These are phyloP conservation scores for Starmerella bombi DNA, from an alignment of 805 yeast species.

Conservation along the genomic window DNA sequence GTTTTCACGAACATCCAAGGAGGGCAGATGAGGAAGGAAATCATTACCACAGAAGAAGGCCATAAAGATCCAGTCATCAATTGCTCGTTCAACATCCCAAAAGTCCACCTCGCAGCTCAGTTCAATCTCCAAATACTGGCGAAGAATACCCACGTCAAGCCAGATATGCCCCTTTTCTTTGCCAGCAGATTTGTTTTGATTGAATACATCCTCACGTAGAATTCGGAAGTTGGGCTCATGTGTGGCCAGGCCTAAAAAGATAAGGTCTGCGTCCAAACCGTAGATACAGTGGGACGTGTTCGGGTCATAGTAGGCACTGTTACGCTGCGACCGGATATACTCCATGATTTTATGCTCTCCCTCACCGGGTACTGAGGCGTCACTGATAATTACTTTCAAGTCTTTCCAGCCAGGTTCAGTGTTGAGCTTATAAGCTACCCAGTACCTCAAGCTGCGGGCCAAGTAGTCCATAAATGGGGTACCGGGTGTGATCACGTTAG, in stretches of 20 bases:
- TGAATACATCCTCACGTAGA: conserved; percentile 91
- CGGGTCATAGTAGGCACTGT: conserved; percentile 76
- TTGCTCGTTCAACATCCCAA: conserved; percentile 85
- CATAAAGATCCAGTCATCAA: conserved; percentile 98
- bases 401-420: conserved; percentile 90
- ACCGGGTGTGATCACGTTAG: conserved; percentile 96
- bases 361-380: conserved; percentile 97
- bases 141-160: conserved; percentile 74
- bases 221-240: conserved; percentile 96
- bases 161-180: conserved; percentile 77
- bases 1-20: conserved; percentile 86
- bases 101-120: conserved; percentile 47
- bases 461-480: conserved; percentile 93
- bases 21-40: conserved; percentile 91
- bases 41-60: conserved; percentile 98
- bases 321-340: conserved; percentile 78
- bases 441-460: conserved; percentile 70
- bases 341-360: conserved; percentile 99
- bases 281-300: conserved; percentile 93
- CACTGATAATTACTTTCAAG: conserved; percentile 80
- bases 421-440: conserved; percentile 81
- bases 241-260: conserved; percentile 88
- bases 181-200: conserved; percentile 43
- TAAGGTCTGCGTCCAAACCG: conserved; percentile 95
- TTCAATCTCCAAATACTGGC: conserved; percentile 82